Base-by-base conservation (phyloP, 1,139 yeast species). In the Protomyces macrosporus region DNA sequence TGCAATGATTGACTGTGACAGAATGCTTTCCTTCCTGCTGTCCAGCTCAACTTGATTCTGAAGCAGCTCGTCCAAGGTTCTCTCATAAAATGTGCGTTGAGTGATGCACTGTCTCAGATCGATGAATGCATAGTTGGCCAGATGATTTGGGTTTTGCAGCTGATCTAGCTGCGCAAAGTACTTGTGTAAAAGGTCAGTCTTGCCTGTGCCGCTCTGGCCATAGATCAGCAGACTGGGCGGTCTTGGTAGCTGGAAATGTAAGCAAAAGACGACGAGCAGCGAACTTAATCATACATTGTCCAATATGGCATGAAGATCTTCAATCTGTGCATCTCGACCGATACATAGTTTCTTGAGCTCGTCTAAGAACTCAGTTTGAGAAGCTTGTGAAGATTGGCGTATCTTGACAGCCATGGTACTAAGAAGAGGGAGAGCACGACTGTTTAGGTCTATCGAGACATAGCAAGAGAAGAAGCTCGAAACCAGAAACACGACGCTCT, bases 201-300 rank as follows among this genome's bases (percentile, higher is more conserved):
- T 58, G 34, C 62, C 54, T 3, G 62, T 42, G 3, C 45, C 58
- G 36, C 33, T 36, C 7, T 56, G 54, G 4, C 63, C 63, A 32
- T 60, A 53, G 14, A 60, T 16, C 12, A 53, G 48, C 30, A 60
- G 23, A 16, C 48, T 42, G 48, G 30, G n/a, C 16, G 48, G 48
- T 1, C 48, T 23, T 42, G 48, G 48, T 16, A 42, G 48, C 48
- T 42, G 48, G 16, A 1, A 14, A 14, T n/a, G 6, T 6, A 14
- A 14, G 23, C 30, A 5, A 42, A 4, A 16, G 32, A 6, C 16
- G 23, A 4, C 10, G 30, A 14, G 32, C 12, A 39, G 42, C 7
- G 4, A 30, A 16, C 30, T 4, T 3, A 30, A 12, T 23, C 48
- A 16, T 42, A 42, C 48, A 42, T 42, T 42, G 6, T 14, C 23